Evolutionary conservation across 2,329 filamentous ascomycete genomes (phyloP).

Genomic region (Clarireedia paspali): DNA sequence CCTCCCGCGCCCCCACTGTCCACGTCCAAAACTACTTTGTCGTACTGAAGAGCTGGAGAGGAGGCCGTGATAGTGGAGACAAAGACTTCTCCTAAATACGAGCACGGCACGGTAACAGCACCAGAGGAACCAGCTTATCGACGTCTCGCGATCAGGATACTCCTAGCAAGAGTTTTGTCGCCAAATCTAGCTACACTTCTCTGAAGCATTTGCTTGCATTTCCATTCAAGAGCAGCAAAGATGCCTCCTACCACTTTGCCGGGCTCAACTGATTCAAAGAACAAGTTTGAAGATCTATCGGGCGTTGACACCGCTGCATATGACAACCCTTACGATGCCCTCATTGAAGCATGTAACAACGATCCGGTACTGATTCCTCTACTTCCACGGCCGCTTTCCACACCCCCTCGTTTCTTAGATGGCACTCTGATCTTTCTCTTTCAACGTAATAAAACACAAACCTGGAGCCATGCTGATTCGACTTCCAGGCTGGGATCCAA

Average conservation of each 20-base stretch:
- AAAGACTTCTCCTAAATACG: too few relatives aligned
- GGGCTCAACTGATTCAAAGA: constrained; percentile 22
- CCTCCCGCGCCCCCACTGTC: too few relatives aligned
- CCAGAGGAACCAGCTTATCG: too few relatives aligned
- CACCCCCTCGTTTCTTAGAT: background rate
- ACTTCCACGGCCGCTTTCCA: background rate
- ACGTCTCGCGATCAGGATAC: too few relatives aligned
- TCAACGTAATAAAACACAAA: background rate
- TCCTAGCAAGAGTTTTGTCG: too few relatives aligned
- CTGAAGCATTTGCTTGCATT: too few relatives aligned
- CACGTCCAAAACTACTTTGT: too few relatives aligned
- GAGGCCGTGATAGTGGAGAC: too few relatives aligned
- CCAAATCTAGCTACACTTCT: too few relatives aligned
- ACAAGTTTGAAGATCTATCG: constrained; percentile 30
- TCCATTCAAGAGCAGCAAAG: background rate
- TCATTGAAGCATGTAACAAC: constrained; percentile 28
- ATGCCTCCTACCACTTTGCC: constrained; percentile 15
- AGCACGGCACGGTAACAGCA: too few relatives aligned
- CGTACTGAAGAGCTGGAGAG: too few relatives aligned
- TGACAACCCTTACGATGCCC: constrained; percentile 29
- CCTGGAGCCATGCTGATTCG: background rate
- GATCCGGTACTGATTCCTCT: constrained; percentile 19
- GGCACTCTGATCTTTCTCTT: background rate
- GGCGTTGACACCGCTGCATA: constrained; percentile 25
- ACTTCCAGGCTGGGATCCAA: constrained; percentile 24